A percentile compares a stretch with the other conserved stretches of the same genome.
These are phyloP conservation scores for Henningerozyma blattae DNA, from an alignment of 805 yeast species.

Conservation along the genomic window DNA sequence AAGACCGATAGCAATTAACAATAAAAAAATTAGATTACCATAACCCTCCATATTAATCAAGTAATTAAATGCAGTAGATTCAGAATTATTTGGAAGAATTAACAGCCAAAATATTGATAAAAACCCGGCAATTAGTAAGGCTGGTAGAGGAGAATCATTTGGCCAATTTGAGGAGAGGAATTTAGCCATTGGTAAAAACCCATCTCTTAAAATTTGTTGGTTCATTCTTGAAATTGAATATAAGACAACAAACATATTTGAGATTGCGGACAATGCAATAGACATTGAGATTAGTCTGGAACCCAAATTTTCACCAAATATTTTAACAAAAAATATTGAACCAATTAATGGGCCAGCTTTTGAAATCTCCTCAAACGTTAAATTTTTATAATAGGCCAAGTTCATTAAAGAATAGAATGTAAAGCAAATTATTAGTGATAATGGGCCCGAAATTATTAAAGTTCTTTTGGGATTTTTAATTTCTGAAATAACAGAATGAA, in stretches of 20 bases:
- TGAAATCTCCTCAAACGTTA: conserved; percentile 41
- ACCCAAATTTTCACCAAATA: conserved; percentile 43
- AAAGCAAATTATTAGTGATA: conserved; percentile 35
- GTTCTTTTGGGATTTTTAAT: conserved; percentile 47
- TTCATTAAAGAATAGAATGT: conserved; percentile 41
- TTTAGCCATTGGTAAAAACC: conserved; percentile 42
- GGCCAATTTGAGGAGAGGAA: conserved; percentile 46
- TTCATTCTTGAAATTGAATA: conserved; percentile 49
- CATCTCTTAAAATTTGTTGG: conserved; percentile 56
- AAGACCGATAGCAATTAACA: conserved; percentile 44
- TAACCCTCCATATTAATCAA: conserved; percentile 36
- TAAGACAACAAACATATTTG: conserved; percentile 49
- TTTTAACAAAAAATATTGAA: conserved; percentile 41
- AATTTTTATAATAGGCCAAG: conserved; percentile 42
- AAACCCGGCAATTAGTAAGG: conserved; percentile 27
- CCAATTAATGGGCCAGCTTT: conserved; percentile 49
- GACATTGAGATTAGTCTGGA: conserved; percentile 42
- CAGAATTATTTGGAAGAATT: conserved; percentile 21
- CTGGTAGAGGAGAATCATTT: conserved; percentile 41
- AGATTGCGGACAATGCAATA: conserved; percentile 49
- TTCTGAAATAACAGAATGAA: conserved; percentile 50
- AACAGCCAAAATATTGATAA: conserved; percentile 25
- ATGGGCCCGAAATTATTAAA: conserved; percentile 49
- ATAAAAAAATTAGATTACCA: conserved; percentile 36
- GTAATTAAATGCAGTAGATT: conserved; percentile 29